These are phyloP conservation scores for Sporothrix sp. DNA, from an alignment of 2,329 filamentous ascomycete species.

Conservation along the genomic window DNA sequence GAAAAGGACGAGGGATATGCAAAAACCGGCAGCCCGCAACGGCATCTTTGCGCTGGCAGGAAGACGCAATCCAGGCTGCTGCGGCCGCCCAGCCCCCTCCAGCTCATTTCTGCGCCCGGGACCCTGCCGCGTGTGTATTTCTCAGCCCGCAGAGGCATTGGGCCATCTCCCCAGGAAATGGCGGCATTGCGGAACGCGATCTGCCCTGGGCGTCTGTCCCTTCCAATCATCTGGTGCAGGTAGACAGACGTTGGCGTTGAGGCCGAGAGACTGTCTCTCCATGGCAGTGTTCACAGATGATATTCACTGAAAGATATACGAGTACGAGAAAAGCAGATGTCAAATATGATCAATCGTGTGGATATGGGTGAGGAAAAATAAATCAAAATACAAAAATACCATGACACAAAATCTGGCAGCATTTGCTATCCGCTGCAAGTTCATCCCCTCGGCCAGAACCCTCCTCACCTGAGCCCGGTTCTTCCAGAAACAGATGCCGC, in stretches of 20 bases:
- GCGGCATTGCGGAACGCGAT: not conserved
- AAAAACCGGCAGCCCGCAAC: not conserved
- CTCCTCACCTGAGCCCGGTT: too few species aligned
- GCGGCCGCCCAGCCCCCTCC: not conserved
- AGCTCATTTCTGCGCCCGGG: not conserved
- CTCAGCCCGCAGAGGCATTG: not conserved
- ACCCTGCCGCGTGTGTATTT: too few species aligned
- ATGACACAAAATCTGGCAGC: not conserved
- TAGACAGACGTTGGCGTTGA: too few species aligned
- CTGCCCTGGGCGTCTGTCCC: not conserved
- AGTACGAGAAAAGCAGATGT: not conserved
- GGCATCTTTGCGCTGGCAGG: not conserved
- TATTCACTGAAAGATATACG: too few species aligned
- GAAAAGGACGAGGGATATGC: too few species aligned
- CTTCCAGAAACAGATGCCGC: too few species aligned
- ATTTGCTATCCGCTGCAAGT: conserved; percentile 1
- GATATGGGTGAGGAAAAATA: not conserved
- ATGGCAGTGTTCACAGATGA: too few species aligned
- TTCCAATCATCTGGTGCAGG: not conserved
- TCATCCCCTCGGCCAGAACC: not conserved
- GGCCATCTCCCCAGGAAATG: conserved; percentile 11
- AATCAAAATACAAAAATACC: not conserved
- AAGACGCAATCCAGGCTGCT: conserved; percentile 1
- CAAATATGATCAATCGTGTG: too few species aligned
- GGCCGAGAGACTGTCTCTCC: too few species aligned